Evolutionary conservation across 2,329 filamentous ascomycete genomes (phyloP), one percentile per base, ranked within the genome.

Genomic region (Cephalotrichum gorgonifer): DNA sequence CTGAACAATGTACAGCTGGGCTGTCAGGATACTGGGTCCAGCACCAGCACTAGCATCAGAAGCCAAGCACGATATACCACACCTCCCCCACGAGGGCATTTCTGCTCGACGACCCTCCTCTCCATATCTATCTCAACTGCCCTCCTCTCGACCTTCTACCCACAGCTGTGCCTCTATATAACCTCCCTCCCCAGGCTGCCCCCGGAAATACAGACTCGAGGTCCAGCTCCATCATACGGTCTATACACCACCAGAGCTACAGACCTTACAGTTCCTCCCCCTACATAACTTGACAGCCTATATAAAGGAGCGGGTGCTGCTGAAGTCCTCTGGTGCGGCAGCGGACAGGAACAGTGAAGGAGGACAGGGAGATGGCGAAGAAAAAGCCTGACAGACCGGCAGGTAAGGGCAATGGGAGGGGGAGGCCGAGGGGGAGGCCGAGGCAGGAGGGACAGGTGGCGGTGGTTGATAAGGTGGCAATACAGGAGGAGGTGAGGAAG

Each of bases 261-360:
- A 31, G 20, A 2, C 42, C 6, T 39, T 15, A 11, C 38, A n/a
- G 25, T 30, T 81, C 6, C 59, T 71, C 3, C 76, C 72, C 3
- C 58, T 65, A 1, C 61, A 69, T 56, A 73, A 81, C 54, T 70
- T 71, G 41, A 72, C 72, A 8, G 78, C 74, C n/a, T 78, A 73
- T 55, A 83, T 84, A 39, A 58, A 75, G 52, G 72, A 75, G 44
- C 72, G 75, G 54, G 66, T 75, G 28, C 62, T 79, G 7, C 62
- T 76, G 1, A 8, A 4, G 9, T 68, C 73, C 35, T 64, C 58
- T 44, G 56, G 58, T 12, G 42, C 53, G 28, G 62, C 60, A 27
- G 57, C 56, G 1, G 62, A 70, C 47, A 65, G 69, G 8, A 59
- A 57, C 20, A 11, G n/a, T n/a, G n/a, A n/a, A n/a, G n/a, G n/a